Conservation (phyloP, 495 filamentous ascomycete species). For the Aspergillus ostianus region DNA sequence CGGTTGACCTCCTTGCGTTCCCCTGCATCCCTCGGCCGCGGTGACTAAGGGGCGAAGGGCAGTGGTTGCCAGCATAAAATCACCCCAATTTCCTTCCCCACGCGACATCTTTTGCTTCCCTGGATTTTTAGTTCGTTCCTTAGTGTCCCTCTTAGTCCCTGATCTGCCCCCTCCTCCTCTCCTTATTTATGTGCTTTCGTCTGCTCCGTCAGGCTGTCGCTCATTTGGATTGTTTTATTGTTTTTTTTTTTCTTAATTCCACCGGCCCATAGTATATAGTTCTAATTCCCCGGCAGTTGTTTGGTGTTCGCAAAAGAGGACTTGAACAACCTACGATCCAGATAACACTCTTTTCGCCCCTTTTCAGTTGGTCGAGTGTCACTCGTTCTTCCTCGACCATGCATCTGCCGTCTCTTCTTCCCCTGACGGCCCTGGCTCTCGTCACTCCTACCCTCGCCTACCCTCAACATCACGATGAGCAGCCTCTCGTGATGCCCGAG, state of each 20-base stretch:
- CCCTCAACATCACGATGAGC: neutral
- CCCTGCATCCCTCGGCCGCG: neutral
- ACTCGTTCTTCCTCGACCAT: slow-evolving; percentile 22
- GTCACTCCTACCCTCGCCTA: slow-evolving; percentile 26
- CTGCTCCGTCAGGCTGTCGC: slow-evolving; percentile 11
- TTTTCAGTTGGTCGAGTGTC: neutral
- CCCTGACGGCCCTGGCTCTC: slow-evolving; percentile 26
- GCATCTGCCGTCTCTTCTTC: slow-evolving; percentile 30
- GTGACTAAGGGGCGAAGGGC: neutral
- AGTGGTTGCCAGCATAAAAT: no score
- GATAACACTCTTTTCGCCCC: no score
- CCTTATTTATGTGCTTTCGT: slow-evolving; percentile 11
- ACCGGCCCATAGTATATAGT: neutral
- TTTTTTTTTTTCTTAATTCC: neutral
- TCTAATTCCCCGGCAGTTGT: neutral
- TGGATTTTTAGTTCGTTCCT: neutral
- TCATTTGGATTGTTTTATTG: slow-evolving; percentile 8
- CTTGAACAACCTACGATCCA: no score
- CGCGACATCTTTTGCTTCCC: neutral
- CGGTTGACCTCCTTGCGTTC: neutral
- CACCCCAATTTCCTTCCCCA: neutral
- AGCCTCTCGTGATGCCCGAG: neutral
- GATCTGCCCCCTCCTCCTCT: neutral
- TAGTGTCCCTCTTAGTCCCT: neutral
- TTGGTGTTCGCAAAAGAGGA: neutral